phyloP scores from a whole-genome alignment of 768 basidiomycete genomes.

The Pleurotus platypus region DNA sequence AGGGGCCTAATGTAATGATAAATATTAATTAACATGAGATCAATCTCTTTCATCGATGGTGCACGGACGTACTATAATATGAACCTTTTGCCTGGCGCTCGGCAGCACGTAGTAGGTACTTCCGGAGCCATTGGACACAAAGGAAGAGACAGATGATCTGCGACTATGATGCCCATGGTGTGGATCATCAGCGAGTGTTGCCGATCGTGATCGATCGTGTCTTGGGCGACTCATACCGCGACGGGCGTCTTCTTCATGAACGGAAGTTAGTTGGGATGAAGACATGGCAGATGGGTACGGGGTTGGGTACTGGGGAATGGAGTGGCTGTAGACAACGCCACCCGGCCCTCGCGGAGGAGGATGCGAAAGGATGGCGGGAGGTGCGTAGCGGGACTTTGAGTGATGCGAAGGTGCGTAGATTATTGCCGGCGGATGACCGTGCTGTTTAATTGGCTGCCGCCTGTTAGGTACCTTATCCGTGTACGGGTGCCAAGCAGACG shows the following conservation, averaged over 20 bases:
- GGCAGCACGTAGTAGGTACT: constrained; percentile 77
- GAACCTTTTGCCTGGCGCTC: constrained; percentile 69
- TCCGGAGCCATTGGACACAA: constrained; percentile 53
- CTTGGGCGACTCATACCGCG: constrained; percentile 20
- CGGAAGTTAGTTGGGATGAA: constrained; percentile 29
- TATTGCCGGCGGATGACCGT: constrained; percentile 50
- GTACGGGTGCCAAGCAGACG: constrained; percentile 32
- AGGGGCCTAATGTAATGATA: constrained; percentile 32
- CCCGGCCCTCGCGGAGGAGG: constrained; percentile 50
- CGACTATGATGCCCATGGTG: constrained; percentile 16
- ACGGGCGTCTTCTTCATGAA: constrained; percentile 33
- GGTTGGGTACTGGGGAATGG: constrained; percentile 48
- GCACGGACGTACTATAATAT: constrained; percentile 58
- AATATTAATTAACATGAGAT: constrained; percentile 14
- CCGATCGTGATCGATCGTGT: constrained; percentile 23
- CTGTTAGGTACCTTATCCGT: constrained; percentile 8
- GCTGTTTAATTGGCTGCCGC: constrained; percentile 23
- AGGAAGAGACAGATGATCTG: constrained; percentile 33
- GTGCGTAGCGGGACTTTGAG: constrained; percentile 49
- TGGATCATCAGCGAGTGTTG: constrained; percentile 11
- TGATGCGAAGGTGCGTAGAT: constrained; percentile 56
- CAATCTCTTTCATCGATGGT: constrained; percentile 10
- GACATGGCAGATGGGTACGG: constrained; percentile 37
- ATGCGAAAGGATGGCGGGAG: constrained; percentile 57
- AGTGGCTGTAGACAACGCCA: constrained; percentile 67